Base-by-base conservation (phyloP, 129 eudicot species). In the Ambrosia trifida region DNA sequence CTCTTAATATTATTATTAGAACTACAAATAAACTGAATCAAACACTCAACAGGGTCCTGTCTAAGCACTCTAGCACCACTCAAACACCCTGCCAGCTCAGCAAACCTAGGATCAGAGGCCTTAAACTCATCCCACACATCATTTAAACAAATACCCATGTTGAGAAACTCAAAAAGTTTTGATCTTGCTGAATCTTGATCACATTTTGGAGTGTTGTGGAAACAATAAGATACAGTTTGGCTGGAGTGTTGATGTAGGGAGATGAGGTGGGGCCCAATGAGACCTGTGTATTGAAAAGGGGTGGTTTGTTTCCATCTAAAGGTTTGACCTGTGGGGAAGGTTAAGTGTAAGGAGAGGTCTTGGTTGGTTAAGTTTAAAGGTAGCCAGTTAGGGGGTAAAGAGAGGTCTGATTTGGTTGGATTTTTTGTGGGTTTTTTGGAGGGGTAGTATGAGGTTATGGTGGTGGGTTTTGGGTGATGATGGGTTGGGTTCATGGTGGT, bases 251-350 rank as follows among this genome's bases (percentile, higher is more conserved):
- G 74, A 14, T 80, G 83, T 54, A 90, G 88, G 68, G 99, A 94
- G 53, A 94, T 64, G 20, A 94, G 78, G 64, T 94, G 89, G 70
- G 96, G 52, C 51, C 91, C 90, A 16, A 90, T 59, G 2, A 82
- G 88, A 9, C 99, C 99, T 2, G 99, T 90, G 83, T 35, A 94
- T 54, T 90, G 94, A 32, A 72, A 66, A 1, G 86, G 86, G 69
- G 83, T 78, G 2, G 99, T 94, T 60, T 90, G 82, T 78, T 78
- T 94, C 97, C 97, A 90, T 80, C 97, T 54, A 83, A 94, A 94
- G 45, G 97, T 90, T 77, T 94, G 99, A 69, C 99, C 99, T 11
- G 99, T 94, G 58, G 99, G 99, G 81, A 94, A 90, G 14, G 99
- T 94, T 33, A 94, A 83, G 69, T 96, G 91, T 46, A 94, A 60